These are phyloP conservation scores for Avicennia marina DNA, from an alignment of 257 asterid species.

Conservation along the genomic window DNA sequence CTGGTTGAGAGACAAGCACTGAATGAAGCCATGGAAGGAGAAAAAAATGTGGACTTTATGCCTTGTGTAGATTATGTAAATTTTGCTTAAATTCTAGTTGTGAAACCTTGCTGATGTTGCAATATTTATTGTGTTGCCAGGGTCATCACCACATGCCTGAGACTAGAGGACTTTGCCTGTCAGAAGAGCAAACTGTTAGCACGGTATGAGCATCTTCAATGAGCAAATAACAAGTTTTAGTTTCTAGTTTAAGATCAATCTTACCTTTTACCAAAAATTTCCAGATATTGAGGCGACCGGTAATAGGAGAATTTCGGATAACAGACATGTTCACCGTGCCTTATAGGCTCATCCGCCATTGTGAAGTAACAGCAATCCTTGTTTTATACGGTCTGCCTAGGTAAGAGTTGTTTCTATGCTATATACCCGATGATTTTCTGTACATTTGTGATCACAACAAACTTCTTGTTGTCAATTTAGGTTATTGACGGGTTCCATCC, in stretches of 20 bases:
- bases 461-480: conserved; percentile 25
- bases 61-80: background rate
- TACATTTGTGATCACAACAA: background rate
- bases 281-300: conserved; percentile 78
- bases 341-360: conserved; percentile 55
- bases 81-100: background rate
- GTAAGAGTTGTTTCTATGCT: conserved; percentile 30
- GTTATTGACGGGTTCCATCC: conserved; percentile 87
- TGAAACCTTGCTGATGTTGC: background rate
- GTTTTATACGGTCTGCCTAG: conserved; percentile 93
- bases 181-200: conserved; percentile 91
- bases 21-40: conserved; percentile 97
- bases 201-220: conserved; percentile 45
- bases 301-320: conserved; percentile 72
- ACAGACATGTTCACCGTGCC: conserved; percentile 95
- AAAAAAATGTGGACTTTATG: conserved; percentile 57
- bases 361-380: conserved; percentile 98
- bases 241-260: background rate
- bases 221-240: background rate
- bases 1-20: conserved; percentile 96
- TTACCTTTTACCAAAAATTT: conserved; percentile 10
- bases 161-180: conserved; percentile 94
- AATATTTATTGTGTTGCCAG: conserved; percentile 29
- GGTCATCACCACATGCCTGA: conserved; percentile 91
- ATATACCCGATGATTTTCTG: background rate